Conservation (phyloP, 768 basidiomycete species). For the Hypholoma fasciculare region DNA sequence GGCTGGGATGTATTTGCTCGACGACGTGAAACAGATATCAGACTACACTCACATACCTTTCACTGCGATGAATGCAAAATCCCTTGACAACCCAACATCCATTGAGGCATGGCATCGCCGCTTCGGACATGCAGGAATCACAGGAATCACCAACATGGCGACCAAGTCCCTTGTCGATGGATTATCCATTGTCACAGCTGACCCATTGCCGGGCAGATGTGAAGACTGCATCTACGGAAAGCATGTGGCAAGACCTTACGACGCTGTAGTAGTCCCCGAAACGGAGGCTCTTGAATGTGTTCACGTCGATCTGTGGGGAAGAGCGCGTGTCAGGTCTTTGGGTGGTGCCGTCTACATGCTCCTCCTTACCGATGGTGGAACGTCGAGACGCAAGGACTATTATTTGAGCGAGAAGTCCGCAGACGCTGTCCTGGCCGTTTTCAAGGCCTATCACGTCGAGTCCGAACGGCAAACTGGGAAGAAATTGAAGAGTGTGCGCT, state of each 20-base stretch:
- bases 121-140: constrained; percentile 18
- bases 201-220: constrained; percentile 13
- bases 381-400: too few species aligned
- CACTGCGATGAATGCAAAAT: constrained; percentile 8
- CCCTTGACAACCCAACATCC: constrained; percentile 16
- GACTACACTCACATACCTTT: not conserved
- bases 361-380: constrained; percentile 19
- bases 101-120: constrained; percentile 25
- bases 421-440: too few species aligned
- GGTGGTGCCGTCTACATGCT: constrained; percentile 24
- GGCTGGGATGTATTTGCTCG: constrained; percentile 18
- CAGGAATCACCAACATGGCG: not conserved
- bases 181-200: constrained; percentile 10
- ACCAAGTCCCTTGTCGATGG: constrained; percentile 11
- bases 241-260: constrained; percentile 10
- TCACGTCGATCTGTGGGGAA: constrained; percentile 28
- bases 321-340: constrained; percentile 8
- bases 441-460: too few species aligned
- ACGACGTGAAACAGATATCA: not conserved
- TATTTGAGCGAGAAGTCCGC: too few species aligned
- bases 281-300: constrained; percentile 14
- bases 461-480: too few species aligned
- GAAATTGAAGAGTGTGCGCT: not conserved
- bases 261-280: constrained; percentile 14
- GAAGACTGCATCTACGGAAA: constrained; percentile 28